Base-by-base conservation (phyloP, 352 stramenopile species). In the Phytophthora kernoviae region DNA sequence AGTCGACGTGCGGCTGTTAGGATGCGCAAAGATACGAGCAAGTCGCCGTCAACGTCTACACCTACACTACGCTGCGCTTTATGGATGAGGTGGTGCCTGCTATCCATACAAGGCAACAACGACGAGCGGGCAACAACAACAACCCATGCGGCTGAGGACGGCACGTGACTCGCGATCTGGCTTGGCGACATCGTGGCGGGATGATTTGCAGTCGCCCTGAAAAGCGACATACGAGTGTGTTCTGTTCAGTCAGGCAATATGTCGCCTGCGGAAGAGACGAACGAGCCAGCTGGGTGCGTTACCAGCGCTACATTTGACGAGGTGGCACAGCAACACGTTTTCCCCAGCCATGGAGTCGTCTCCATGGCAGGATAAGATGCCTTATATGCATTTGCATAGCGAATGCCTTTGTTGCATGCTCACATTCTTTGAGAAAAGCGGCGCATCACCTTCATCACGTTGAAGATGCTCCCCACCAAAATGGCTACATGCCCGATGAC, bases 1-100 rank as follows among this genome's bases (percentile, higher is more conserved):
- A 21, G 37, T n/a, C n/a, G n/a, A n/a, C n/a, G n/a, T n/a, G n/a
- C 37, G n/a, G 37, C 37, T 43, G 18, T 5, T 6, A 30, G 18
- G 37, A 15, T 43, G 37, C 37, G 37, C 15, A 43, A 21, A 43
- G 37, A 43, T 43, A 43, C 15, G 37, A 43, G 15, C 37, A 17
- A 21, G n/a, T 39, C 10, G 33, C 33, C 9, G 24, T 30, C 24
- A 7, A 30, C 9, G 24, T 30, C 24, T 30, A 30, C 24, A 30
- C 24, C 6, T 30, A 6, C 24, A 43, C 5, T 15, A 21, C 37
- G 9, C 12, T 17, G 37, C 37, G 11, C 11, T 40, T 40, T 40
- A 17, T 40, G 33, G 33, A 17, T 40, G 33, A 40, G 33, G 33
- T 14, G 15, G 15, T 21, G 15, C 11, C 6, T 6, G 12, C 14